A percentile compares a stretch with the other conserved stretches of the same genome.
These are phyloP conservation scores for Malassezia equina DNA, from an alignment of 1,284 basidiomycete genomes.

Conservation along the genomic window DNA sequence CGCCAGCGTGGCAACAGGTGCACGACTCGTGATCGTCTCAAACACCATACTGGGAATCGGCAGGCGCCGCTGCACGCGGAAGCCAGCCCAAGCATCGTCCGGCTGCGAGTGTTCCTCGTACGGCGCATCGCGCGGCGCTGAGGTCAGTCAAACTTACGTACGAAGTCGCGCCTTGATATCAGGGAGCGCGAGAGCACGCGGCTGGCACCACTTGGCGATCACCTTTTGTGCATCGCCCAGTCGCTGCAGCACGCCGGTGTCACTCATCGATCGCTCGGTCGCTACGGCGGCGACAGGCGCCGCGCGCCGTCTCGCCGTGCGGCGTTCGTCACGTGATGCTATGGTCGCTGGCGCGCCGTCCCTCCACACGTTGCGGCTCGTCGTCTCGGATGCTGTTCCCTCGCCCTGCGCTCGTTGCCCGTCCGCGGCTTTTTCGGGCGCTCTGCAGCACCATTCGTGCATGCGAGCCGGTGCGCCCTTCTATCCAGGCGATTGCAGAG, in stretches of 20 bases:
- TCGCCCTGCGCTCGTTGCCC: neutral
- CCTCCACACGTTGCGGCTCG: neutral
- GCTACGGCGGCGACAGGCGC: conserved; percentile 1
- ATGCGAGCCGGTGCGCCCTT: conserved; percentile 14
- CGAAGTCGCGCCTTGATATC: conserved; percentile 17
- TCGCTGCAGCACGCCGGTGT: conserved; percentile 7
- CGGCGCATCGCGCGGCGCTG: conserved; percentile 30
- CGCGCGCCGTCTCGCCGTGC: neutral
- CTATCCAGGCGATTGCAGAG: conserved; percentile 70
- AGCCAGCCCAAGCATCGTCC: conserved; percentile 33
- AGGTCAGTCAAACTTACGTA: conserved; percentile 9
- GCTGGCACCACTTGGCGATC: conserved; percentile 16
- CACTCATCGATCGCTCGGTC: conserved; percentile 9
- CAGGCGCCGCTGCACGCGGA: conserved; percentile 30
- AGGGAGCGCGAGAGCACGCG: conserved; percentile 15
- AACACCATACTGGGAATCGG: conserved; percentile 35
- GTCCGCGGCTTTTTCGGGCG: neutral
- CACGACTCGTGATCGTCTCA: conserved; percentile 32
- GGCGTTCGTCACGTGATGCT: neutral
- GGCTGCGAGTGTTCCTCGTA: conserved; percentile 30
- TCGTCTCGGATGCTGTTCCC: neutral
- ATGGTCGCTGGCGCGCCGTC: neutral
- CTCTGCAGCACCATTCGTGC: neutral
- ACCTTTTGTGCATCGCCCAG: conserved; percentile 15
- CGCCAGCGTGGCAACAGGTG: conserved; percentile 52